Evolutionary conservation across 768 basidiomycete genomes (phyloP), one percentile per base, ranked within the genome.

Genomic region (Rhodotorula babjevae): DNA sequence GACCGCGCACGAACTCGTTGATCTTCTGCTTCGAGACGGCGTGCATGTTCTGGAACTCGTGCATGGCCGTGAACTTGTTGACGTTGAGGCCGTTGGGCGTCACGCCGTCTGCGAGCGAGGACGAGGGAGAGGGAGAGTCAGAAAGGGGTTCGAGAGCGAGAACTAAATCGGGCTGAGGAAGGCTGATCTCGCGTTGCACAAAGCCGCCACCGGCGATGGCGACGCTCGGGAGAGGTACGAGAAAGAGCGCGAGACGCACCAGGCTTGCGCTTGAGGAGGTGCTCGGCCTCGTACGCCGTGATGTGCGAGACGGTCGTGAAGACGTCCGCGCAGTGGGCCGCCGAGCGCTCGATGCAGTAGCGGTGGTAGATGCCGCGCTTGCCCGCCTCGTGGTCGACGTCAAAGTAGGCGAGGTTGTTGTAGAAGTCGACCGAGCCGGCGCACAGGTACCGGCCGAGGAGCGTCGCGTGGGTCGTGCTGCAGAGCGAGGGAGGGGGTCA

Each of bases 341-440:
- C 87, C 9, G 91, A 90, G 63, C 96, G 88, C 81, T 99, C 96
- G 81, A 99, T 93, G 81, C 96, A 99, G 84, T 99, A 98, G 79
- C 89, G 82, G 81, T 99, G 96, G 82, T 99, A 99, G 80, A 99
- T 99, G 25, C 96, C 96, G 71, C 96, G 88, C 83, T 98, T 98
- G 55, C 96, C 96, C 0, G 96, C 96, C 82, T 99, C 96, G 80
- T 98, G 95, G 79, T 99, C 96, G 71, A 98, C 96, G 77, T 99
- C 96, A 81, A 99, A 99, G 84, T 98, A 97, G 81, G 95, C 92
- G 29, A 99, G 85, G 81, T 99, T 97, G 85, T 98, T 99, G 86
- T 99, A 99, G 79, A 99, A 99, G 78, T 99, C 96, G 79, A 97
- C 96, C 59, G 88, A 90, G 71, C 96, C 96, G 2, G 96, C 96